Base-by-base conservation (phyloP, 2,329 filamentous ascomycete genomes). In the Colletotrichum orchidophilum region DNA sequence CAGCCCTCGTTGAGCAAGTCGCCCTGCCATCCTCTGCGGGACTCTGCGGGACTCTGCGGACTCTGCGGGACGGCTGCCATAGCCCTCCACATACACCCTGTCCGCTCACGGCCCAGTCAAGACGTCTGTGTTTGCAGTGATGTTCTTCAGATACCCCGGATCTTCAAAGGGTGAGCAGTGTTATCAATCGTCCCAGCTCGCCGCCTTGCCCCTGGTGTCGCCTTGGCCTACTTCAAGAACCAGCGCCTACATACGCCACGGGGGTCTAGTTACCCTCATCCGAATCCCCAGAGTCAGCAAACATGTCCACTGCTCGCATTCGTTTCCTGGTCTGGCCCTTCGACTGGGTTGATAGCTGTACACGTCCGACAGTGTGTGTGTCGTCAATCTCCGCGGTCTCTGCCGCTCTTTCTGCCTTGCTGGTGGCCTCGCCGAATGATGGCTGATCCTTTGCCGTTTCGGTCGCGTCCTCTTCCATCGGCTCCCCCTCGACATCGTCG, bases 231-330 rank as follows among this genome's bases (percentile, higher is more conserved):
- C 24, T 60, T 26, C 26, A 35, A 50, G 26, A 29, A 31, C 24
- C 27, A 57, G 29, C 54, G 33, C 54, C 31, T 66, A 12, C 26
- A 27, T 63, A 53, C 53, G 52, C 64, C 42, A 52, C 63, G 54
- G 29, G 46, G 42, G 27, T 33, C 55, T 69, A 79, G 63, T 75
- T 75, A 52, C 74, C 76, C 31, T 75, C 78, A n/a, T 84, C 82
- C 33, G 80, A 83, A 50, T 81, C 87, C 75, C 93, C 93, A 5
- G 92, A 93, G 79, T 93, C 92, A 12, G 92, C 93, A 88, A 96
- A 97, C 93, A 96, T 95, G 78, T 96, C 94, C 75, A 93, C 93
- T 5, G 94, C 93, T 75, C 91, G 90, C 80, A 94, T 92, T 73
- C 92, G 87, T 77, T 88, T 92, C 75, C 88, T 85, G 74, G 84